A percentile compares a stretch with the other conserved stretches of the same genome.
phyloP scores from a whole-genome alignment of 2,329 filamentous ascomycete genomes.

The Fusarium kyushuense region DNA sequence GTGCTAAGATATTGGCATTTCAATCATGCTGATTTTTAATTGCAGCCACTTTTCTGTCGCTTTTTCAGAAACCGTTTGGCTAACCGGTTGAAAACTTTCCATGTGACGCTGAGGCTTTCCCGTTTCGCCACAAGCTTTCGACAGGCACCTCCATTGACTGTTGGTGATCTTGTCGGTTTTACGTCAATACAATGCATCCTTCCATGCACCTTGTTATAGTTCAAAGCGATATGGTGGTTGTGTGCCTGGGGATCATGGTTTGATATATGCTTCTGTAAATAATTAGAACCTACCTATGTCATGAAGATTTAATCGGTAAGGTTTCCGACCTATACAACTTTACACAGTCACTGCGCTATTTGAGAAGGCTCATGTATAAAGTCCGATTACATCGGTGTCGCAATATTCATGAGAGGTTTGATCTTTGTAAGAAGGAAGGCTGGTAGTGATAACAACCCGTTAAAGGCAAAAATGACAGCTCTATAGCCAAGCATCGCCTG shows the following conservation, averaged over 20 bases:
- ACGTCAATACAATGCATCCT: conserved; percentile 18
- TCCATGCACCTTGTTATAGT: background rate
- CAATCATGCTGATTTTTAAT: background rate
- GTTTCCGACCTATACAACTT: background rate
- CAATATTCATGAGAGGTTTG: background rate
- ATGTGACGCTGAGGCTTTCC: conserved; percentile 37
- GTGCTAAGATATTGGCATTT: background rate
- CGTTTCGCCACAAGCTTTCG: conserved; percentile 28
- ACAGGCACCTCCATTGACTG: conserved; percentile 8
- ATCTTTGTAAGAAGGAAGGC: background rate
- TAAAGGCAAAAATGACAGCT: background rate
- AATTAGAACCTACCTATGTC: background rate
- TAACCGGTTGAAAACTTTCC: conserved; percentile 21
- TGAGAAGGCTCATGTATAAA: background rate
- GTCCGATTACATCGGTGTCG: background rate
- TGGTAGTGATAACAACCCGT: background rate
- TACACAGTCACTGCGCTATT: background rate
- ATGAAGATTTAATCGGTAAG: background rate
- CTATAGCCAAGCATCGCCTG: background rate
- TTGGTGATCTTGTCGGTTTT: background rate
- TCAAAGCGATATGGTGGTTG: background rate
- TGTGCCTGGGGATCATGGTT: background rate
- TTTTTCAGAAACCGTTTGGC: conserved; percentile 3
- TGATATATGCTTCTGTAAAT: background rate
- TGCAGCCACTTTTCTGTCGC: background rate